Percentiles rank a stretch among this genome's conserved stretches.
phyloP scores from a whole-genome alignment of 1,284 basidiomycete species.

The Athelia psychrophila region DNA sequence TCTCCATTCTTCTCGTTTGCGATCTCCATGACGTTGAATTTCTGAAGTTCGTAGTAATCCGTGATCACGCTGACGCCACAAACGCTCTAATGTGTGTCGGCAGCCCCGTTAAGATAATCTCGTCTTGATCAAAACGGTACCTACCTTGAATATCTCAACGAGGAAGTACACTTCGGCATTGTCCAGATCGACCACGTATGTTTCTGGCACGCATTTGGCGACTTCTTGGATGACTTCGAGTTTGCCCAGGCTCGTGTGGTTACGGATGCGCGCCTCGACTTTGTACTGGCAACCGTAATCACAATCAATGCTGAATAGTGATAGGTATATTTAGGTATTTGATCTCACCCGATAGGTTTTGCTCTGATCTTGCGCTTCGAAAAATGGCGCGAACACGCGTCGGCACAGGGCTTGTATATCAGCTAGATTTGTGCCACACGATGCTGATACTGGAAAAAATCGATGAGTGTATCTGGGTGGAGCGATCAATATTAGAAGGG shows the following conservation, averaged over 20 bases:
- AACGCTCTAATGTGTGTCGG: slow-evolving; percentile 44
- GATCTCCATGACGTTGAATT: slow-evolving; percentile 75
- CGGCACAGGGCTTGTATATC: slow-evolving; percentile 65
- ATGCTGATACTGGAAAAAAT: slow-evolving; percentile 63
- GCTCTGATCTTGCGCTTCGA: slow-evolving; percentile 37
- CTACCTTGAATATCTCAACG: slow-evolving; percentile 79
- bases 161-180: slow-evolving; percentile 70
- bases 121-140: slow-evolving; percentile 10
- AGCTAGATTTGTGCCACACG: slow-evolving; percentile 62
- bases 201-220: slow-evolving; percentile 64
- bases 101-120: not conserved
- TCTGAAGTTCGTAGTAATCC: slow-evolving; percentile 66
- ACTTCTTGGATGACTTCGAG: slow-evolving; percentile 60
- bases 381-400: slow-evolving; percentile 49
- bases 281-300: slow-evolving; percentile 55
- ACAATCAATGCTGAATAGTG: not conserved
- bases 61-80: slow-evolving; percentile 71
- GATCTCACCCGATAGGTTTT: slow-evolving; percentile 48
- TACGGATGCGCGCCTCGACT: slow-evolving; percentile 69
- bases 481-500: slow-evolving; percentile 1
- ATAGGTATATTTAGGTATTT: slow-evolving; percentile 7
- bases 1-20: slow-evolving; percentile 34
- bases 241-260: slow-evolving; percentile 64
- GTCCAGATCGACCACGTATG: slow-evolving; percentile 62
- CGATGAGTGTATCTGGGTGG: slow-evolving; percentile 59